These are phyloP conservation scores for Penicillium coprophilum DNA, from an alignment of 495 filamentous ascomycete genomes.

Conservation along the genomic window DNA sequence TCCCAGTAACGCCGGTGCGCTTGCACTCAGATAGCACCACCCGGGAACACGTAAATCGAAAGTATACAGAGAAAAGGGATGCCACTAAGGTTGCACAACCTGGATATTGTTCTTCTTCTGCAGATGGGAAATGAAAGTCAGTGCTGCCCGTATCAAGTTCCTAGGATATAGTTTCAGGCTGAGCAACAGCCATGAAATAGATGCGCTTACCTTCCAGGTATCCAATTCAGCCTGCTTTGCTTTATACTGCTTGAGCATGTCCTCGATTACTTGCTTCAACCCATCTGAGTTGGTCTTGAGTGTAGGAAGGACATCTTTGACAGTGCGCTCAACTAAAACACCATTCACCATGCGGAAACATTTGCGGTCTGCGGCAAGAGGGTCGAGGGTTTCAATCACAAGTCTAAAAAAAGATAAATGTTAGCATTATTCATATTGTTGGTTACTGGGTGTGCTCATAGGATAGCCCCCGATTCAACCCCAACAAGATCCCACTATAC, in stretches of 20 bases:
- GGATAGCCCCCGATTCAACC: background rate
- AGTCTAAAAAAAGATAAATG: slow-evolving; percentile 57
- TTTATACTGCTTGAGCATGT: slow-evolving; percentile 96
- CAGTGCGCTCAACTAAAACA: slow-evolving; percentile 89
- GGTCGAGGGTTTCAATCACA: slow-evolving; percentile 89
- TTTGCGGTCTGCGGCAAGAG: slow-evolving; percentile 81
- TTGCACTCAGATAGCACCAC: slow-evolving; percentile 5
- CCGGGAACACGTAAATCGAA: slow-evolving; percentile 15
- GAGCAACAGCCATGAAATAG: background rate
- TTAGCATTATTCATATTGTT: slow-evolving; percentile 17
- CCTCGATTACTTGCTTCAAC: slow-evolving; percentile 92
- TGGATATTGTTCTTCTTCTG: slow-evolving; percentile 99
- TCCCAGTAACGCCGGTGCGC: slow-evolving; percentile 27
- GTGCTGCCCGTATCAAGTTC: background rate
- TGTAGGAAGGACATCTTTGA: slow-evolving; percentile 85
- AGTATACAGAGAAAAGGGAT: slow-evolving; percentile 9
- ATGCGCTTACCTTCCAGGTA: slow-evolving; percentile 86
- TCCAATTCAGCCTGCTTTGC: slow-evolving; percentile 91
- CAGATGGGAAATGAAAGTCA: slow-evolving; percentile 16
- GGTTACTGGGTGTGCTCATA: background rate
- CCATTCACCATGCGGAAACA: slow-evolving; percentile 99
- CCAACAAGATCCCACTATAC: background rate
- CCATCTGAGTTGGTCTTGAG: slow-evolving; percentile 94
- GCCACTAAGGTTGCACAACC: slow-evolving; percentile 74
- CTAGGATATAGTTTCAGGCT: background rate